Percentiles rank a stretch among this genome's conserved stretches.
phyloP scores from a whole-genome alignment of 768 basidiomycete species.

The Ephemerocybe angulata region DNA sequence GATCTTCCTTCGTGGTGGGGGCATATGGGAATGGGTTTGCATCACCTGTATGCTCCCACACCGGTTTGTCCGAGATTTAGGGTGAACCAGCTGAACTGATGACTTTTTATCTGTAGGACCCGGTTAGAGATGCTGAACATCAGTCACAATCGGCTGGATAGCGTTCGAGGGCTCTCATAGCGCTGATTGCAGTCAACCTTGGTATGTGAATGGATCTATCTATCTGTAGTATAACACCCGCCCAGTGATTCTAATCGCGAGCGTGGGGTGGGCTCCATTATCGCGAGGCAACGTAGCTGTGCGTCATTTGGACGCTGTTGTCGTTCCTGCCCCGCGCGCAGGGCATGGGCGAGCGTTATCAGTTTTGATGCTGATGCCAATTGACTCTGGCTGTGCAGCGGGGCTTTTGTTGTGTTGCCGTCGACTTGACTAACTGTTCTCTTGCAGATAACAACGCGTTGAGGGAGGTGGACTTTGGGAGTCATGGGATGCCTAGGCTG shows the following conservation, averaged over 20 bases:
- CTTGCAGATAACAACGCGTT: slow-evolving; percentile 71
- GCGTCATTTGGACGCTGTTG: not conserved
- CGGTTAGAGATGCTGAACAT: slow-evolving; percentile 81
- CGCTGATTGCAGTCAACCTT: slow-evolving; percentile 74
- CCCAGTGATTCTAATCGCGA: no score
- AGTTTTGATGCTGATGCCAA: not conserved
- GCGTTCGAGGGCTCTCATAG: slow-evolving; percentile 56
- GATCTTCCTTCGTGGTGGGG: slow-evolving; percentile 11
- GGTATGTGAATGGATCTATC: slow-evolving; percentile 56
- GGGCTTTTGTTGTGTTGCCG: slow-evolving; percentile 9
- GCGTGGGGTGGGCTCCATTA: no score
- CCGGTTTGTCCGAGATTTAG: slow-evolving; percentile 7
- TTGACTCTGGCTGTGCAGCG: not conserved
- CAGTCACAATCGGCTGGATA: slow-evolving; percentile 66
- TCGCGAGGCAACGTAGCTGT: no score
- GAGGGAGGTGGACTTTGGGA: slow-evolving; percentile 47
- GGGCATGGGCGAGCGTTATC: not conserved
- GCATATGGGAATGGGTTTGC: slow-evolving; percentile 12
- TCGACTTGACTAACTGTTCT: not conserved
- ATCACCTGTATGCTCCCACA: slow-evolving; percentile 13
- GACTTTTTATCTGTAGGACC: slow-evolving; percentile 34
- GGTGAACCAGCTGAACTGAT: not conserved
- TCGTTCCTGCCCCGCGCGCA: not conserved
- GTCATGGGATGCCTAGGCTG: slow-evolving; percentile 60
- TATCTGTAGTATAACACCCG: no score